Evolutionary conservation across 78 protist genomes (phyloP).

Genomic region (Protostelium mycophagum): DNA sequence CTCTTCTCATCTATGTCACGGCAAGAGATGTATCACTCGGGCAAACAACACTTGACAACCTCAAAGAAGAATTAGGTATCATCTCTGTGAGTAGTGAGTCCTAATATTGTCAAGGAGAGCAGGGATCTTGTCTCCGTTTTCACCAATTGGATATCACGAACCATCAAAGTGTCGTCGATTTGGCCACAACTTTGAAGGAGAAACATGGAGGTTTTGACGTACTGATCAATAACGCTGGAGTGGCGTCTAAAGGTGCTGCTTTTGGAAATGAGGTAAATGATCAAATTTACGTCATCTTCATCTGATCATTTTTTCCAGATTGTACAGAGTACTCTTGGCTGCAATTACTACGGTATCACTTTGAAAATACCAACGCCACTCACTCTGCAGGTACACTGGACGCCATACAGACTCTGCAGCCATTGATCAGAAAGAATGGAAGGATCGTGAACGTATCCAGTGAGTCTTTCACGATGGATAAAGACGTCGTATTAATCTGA

Average conservation of each 20-base stretch:
- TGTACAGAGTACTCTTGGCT: neutral
- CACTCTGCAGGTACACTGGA: no score
- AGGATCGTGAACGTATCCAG: neutral
- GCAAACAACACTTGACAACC: neutral
- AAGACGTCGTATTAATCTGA: neutral
- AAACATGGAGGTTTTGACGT: neutral
- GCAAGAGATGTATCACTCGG: neutral
- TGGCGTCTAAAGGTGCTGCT: neutral
- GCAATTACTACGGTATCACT: constrained; percentile 1
- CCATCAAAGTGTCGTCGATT: neutral
- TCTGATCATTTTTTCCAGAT: neutral
- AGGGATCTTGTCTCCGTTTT: neutral
- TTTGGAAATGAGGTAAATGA: neutral
- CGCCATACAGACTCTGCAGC: neutral
- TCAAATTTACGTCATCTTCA: neutral
- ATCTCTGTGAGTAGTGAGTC: neutral
- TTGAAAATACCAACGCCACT: no score
- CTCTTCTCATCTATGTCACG: neutral
- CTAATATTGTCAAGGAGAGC: neutral
- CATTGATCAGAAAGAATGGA: neutral
- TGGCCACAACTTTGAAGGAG: neutral
- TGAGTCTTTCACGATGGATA: neutral
- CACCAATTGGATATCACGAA: neutral
- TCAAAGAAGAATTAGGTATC: neutral
- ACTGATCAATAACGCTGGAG: neutral